These are phyloP conservation scores for Thielaviopsis cerberus DNA, from an alignment of 2,329 filamentous ascomycete species.

Conservation along the genomic window DNA sequence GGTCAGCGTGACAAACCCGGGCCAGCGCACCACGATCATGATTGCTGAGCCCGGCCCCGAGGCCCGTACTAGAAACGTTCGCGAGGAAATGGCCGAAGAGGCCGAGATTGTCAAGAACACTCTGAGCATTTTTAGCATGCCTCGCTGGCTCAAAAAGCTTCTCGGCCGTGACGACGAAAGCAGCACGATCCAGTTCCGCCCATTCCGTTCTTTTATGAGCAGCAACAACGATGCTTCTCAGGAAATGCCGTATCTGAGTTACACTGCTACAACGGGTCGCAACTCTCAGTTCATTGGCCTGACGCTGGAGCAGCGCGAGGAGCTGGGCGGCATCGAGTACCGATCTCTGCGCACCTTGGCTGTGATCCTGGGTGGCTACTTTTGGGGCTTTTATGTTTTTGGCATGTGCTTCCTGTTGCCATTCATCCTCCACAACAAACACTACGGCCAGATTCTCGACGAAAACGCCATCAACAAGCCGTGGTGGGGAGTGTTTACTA, in stretches of 20 bases:
- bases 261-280: conserved; percentile 75
- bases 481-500: conserved; percentile 89
- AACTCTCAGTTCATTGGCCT: conserved; percentile 86
- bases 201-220: conserved; percentile 8
- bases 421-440: conserved; percentile 52
- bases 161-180: conserved; percentile 2
- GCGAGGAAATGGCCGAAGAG: conserved; percentile 21
- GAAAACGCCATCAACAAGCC: conserved; percentile 41
- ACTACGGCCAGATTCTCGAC: conserved; percentile 48
- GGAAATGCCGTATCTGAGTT: conserved; percentile 78
- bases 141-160: conserved; percentile 7
- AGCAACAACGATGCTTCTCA: conserved; percentile 4
- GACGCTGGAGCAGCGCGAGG: conserved; percentile 78
- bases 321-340: conserved; percentile 92
- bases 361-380: conserved; percentile 61
- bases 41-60: conserved; percentile 41
- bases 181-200: conserved; percentile 4
- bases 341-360: conserved; percentile 75
- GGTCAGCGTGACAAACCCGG: not conserved
- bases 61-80: conserved; percentile 1
- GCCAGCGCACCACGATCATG: conserved; percentile 20
- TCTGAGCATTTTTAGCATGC: conserved; percentile 10
- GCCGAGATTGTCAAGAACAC: conserved; percentile 19
- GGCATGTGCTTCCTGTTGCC: conserved; percentile 56
- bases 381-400: conserved; percentile 63